A percentile compares a stretch with the other conserved stretches of the same genome.
phyloP scores from a whole-genome alignment of 306 rosid genomes.

The Acacia acuminata region DNA sequence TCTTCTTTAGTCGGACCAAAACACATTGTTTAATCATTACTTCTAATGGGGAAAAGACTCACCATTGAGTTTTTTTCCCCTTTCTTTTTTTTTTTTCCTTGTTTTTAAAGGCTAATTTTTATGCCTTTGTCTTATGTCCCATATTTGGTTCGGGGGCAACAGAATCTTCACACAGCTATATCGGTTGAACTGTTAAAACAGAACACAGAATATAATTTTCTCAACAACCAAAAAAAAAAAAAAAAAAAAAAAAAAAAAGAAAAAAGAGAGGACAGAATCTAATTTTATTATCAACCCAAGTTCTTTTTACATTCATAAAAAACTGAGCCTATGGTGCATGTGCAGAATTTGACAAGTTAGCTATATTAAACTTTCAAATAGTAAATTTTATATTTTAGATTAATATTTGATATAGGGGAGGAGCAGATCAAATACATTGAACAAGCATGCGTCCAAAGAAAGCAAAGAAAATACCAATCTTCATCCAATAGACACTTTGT shows the following conservation, averaged over 20 bases:
- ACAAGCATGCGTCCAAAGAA: constrained; percentile 23
- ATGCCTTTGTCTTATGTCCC: neutral
- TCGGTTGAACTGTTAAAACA: neutral
- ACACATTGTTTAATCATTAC: neutral
- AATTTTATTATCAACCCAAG: neutral
- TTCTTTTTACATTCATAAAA: constrained; percentile 4
- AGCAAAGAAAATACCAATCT: constrained; percentile 62
- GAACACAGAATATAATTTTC: neutral
- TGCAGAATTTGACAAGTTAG: neutral
- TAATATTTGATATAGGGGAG: neutral
- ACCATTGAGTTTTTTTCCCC: no score
- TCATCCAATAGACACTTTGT: constrained; percentile 34
- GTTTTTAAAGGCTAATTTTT: no score
- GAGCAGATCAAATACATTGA: constrained; percentile 16
- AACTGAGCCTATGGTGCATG: neutral
- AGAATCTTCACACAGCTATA: neutral
- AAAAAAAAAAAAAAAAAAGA: no score
- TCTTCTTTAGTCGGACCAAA: neutral
- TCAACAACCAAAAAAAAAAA: no score
- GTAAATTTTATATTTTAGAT: neutral
- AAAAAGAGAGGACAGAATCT: neutral
- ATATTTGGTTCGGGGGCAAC: neutral
- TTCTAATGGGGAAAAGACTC: neutral
- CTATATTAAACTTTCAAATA: neutral
- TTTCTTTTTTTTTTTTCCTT: no score